Evolutionary conservation across 805 yeast species (phyloP), one percentile per base, ranked within the genome.

Genomic region (Saturnispora besseyi): DNA sequence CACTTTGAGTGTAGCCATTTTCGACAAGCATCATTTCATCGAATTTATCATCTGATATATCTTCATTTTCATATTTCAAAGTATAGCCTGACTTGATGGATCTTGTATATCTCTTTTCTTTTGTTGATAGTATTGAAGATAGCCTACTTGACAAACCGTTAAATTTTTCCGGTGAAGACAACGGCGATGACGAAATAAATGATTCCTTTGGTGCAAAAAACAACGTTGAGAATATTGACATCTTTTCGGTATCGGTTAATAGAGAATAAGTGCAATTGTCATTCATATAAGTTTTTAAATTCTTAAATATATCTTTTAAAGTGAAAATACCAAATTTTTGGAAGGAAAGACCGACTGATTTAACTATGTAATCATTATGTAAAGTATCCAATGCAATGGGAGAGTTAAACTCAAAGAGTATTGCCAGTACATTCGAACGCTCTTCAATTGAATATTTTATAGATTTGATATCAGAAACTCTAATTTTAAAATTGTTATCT

Each of bases 11-110:
- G 5, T 48, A 45, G 1, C 50, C 49, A 21, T 66, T 64, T 30
- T 64, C 73, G 13, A 64, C 60, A 8, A 73, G 68, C 46, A 71
- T 73, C 8, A 42, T 31, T 13, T 72, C 75, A 38, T 78, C 78
- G 41, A 70, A 52, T 8, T 33, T 38, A 6, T 46, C 49, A 7
- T 57, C 56, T 4, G 41, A 28, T 6, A 40, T 37, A n/a, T 49
- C 53, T 31, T 48, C 53, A 38, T 54, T 48, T 15, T 44, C 43
- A 41, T 48, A 51, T 18, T 33, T 33, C 13, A 44, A 31, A 10
- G 42, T 51, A 11, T 44, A 24, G 9, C 54, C 47, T 4, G 41
- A 32, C 30, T 49, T 42, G n/a, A 45, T 42, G 4, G 52, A 21
- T 32, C 55, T 45, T 24, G 44, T 46, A 15, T 21, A 28, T 29